phyloP scores from a whole-genome alignment of 257 asterid genomes.

The Cinchona pubescens region DNA sequence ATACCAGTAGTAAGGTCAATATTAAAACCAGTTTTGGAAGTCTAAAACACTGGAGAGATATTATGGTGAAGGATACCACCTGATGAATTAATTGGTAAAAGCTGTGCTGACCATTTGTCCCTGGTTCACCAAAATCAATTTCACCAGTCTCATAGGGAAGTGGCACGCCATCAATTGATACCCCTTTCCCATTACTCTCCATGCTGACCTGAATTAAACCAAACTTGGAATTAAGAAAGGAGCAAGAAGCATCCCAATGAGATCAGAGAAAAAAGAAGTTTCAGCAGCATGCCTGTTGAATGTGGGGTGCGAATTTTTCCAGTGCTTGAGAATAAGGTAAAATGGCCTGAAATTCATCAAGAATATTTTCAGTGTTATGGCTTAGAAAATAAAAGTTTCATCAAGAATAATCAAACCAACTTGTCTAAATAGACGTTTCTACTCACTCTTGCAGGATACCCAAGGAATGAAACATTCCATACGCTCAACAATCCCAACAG shows the following conservation, averaged over 20 bases:
- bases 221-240: slow-evolving; percentile 10
- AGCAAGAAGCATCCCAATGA: slow-evolving; percentile 17
- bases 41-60: background rate
- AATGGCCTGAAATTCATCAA: slow-evolving; percentile 69
- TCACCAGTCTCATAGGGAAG: slow-evolving; percentile 95
- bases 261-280: slow-evolving; percentile 19
- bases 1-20: background rate
- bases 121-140: slow-evolving; percentile 99
- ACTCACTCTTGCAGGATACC: slow-evolving; percentile 96
- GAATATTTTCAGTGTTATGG: slow-evolving; percentile 11
- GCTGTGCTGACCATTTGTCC: slow-evolving; percentile 99
- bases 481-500: slow-evolving; percentile 89
- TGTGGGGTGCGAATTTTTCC: slow-evolving; percentile 96
- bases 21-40: background rate
- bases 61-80: slow-evolving; percentile 35
- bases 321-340: slow-evolving; percentile 97
- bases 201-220: slow-evolving; percentile 73
- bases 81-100: slow-evolving; percentile 99
- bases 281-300: slow-evolving; percentile 80
- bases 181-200: slow-evolving; percentile 99
- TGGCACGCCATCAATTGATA: slow-evolving; percentile 89
- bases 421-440: background rate
- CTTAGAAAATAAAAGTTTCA: background rate
- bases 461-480: slow-evolving; percentile 96
- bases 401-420: background rate